Percentiles rank a stretch among this genome's conserved stretches.
phyloP scores from a whole-genome alignment of 495 filamentous ascomycete genomes.

The Stereocaulon alpinum region DNA sequence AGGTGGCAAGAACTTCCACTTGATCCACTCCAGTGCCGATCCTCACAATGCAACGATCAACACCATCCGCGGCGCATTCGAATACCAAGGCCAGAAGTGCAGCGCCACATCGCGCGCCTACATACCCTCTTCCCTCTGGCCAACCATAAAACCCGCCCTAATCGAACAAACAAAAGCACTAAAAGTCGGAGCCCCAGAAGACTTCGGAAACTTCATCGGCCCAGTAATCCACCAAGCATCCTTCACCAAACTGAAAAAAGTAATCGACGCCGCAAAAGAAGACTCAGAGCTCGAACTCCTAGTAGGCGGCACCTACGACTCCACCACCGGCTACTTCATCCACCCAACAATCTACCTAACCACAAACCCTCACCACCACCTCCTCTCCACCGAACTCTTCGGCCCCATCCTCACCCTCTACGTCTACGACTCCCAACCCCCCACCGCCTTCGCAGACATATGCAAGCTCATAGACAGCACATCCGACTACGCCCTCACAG shows the following conservation, averaged over 20 bases:
- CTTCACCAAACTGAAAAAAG: conserved; percentile 42
- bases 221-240: conserved; percentile 46
- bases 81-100: conserved; percentile 88
- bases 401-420: conserved; percentile 54
- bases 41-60: conserved; percentile 65
- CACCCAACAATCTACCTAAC: conserved; percentile 58
- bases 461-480: conserved; percentile 52
- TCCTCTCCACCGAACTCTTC: conserved; percentile 54
- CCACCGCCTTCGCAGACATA: conserved; percentile 38
- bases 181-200: conserved; percentile 56
- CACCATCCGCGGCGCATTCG: conserved; percentile 78
- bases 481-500: conserved; percentile 69
- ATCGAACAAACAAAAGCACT: conserved; percentile 56
- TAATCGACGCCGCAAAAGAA: conserved; percentile 53
- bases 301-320: conserved; percentile 50
- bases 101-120: conserved; percentile 71
- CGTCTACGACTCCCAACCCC: conserved; percentile 46
- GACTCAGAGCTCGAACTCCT: conserved; percentile 52
- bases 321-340: conserved; percentile 53
- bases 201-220: conserved; percentile 52
- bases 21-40: conserved; percentile 66
- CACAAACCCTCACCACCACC: conserved; percentile 51
- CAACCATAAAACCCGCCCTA: conserved; percentile 46
- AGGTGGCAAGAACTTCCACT: conserved; percentile 87
- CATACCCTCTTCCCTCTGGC: conserved; percentile 54